Evolutionary conservation across 2,329 filamentous ascomycete genomes (phyloP).

Genomic region (Stemphylium beticola): DNA sequence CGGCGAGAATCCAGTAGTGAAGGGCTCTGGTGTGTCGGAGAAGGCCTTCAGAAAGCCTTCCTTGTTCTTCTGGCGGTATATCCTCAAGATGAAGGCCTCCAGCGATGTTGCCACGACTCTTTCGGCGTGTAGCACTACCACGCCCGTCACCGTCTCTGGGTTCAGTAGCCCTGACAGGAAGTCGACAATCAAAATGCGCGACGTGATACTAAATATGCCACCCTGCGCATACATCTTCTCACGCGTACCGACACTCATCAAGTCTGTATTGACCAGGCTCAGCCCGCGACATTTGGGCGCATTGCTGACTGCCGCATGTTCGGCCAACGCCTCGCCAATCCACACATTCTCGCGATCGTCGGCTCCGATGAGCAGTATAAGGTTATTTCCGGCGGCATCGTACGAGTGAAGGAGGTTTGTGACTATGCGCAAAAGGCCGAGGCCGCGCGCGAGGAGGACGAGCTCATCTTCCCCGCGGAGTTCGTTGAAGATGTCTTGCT

Average conservation of each 20-base stretch:
- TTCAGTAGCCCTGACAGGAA: slow-evolving; percentile 83
- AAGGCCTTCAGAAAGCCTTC: slow-evolving; percentile 94
- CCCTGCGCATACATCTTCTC: slow-evolving; percentile 91
- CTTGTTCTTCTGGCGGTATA: slow-evolving; percentile 95
- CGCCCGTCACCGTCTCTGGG: slow-evolving; percentile 82
- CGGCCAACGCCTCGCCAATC: slow-evolving; percentile 94
- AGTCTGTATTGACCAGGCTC: slow-evolving; percentile 91
- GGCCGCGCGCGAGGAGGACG: slow-evolving; percentile 86
- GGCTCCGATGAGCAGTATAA: slow-evolving; percentile 87
- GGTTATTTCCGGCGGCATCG: slow-evolving; percentile 92
- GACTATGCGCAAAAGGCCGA: slow-evolving; percentile 88
- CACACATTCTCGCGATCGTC: slow-evolving; percentile 94
- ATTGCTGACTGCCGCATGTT: slow-evolving; percentile 90
- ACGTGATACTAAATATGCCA: slow-evolving; percentile 95
- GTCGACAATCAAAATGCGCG: slow-evolving; percentile 92
- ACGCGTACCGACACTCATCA: slow-evolving; percentile 82
- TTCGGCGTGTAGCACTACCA: slow-evolving; percentile 89
- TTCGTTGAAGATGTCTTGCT: slow-evolving; percentile 85
- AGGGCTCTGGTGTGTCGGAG: slow-evolving; percentile 89
- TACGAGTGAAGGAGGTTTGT: slow-evolving; percentile 98
- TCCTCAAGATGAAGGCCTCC: slow-evolving; percentile 92
- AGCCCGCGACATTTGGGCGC: slow-evolving; percentile 82
- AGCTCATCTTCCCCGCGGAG: slow-evolving; percentile 86
- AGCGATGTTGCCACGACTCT: slow-evolving; percentile 82
- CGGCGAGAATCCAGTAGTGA: slow-evolving; percentile 86